These are phyloP conservation scores for Microbotryum scabiosae DNA, from an alignment of 1,284 basidiomycete genomes.

Conservation along the genomic window DNA sequence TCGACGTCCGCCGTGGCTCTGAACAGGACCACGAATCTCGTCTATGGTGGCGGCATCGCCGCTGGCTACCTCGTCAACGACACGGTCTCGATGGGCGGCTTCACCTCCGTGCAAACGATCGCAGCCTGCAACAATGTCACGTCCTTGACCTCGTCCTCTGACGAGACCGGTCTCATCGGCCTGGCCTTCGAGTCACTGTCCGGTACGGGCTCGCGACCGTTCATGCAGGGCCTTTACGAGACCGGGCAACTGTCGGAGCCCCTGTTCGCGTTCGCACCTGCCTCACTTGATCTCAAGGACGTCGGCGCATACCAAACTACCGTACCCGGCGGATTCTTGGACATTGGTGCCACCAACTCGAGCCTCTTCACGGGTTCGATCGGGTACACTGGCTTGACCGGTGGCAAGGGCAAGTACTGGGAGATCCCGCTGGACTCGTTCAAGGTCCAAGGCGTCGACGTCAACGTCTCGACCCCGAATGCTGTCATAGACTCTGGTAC, in stretches of 20 bases:
- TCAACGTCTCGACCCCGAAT: background rate
- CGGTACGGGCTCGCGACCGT: background rate
- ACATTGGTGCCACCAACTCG: background rate
- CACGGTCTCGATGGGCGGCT: background rate
- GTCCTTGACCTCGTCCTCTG: background rate
- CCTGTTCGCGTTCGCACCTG: background rate
- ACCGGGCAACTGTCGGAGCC: background rate
- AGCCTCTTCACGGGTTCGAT: background rate
- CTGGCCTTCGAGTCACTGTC: background rate
- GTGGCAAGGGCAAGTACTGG: background rate
- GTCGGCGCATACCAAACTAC: background rate
- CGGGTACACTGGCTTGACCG: background rate
- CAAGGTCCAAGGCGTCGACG: background rate
- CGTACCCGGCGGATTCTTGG: background rate
- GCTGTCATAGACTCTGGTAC: background rate
- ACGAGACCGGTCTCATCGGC: background rate
- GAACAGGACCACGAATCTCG: background rate
- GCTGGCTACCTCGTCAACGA: background rate
- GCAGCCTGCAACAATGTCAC: background rate
- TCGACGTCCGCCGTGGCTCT: background rate
- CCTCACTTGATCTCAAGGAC: background rate
- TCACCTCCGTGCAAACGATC: background rate
- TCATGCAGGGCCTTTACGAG: background rate
- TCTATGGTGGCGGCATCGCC: background rate
- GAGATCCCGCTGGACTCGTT: background rate